These are phyloP conservation scores for Tribonema minus DNA, from an alignment of 108 stramenopile species.

Conservation along the genomic window DNA sequence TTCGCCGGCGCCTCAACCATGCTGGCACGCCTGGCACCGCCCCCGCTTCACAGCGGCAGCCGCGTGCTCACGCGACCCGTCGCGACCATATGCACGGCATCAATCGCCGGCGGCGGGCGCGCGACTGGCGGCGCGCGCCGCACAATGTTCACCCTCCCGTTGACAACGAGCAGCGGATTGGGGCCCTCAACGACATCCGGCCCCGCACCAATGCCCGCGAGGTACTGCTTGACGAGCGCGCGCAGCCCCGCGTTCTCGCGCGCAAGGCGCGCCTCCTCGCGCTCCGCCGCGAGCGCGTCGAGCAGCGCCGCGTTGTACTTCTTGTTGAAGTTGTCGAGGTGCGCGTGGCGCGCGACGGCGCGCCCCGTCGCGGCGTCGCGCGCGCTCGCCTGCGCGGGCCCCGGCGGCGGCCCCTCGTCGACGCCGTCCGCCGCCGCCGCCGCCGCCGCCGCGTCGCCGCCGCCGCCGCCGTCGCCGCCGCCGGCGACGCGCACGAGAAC, in stretches of 20 bases:
- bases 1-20: too few relatives aligned
- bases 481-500: too few relatives aligned
- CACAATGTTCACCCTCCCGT: constrained; percentile 50
- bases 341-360: constrained; percentile 32
- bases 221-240: constrained; percentile 52
- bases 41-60: too few relatives aligned
- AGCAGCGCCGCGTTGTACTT: constrained; percentile 65
- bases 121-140: neutral
- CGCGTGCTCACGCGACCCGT: constrained; percentile 42
- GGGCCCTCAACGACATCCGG: constrained; percentile 47
- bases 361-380: constrained; percentile 15
- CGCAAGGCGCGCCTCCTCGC: constrained; percentile 52
- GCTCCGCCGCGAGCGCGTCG: constrained; percentile 58
- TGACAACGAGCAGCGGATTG: constrained; percentile 66
- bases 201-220: constrained; percentile 57
- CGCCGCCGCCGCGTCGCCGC: neutral
- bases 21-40: too few relatives aligned
- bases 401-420: neutral
- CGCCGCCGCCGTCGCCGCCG: too few relatives aligned
- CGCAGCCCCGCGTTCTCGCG: constrained; percentile 55
- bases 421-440: neutral
- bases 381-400: constrained; percentile 39
- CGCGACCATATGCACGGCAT: constrained; percentile 50
- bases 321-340: constrained; percentile 61
- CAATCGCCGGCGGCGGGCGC: constrained; percentile 25